These are phyloP conservation scores for Fusarium sp. DNA, from an alignment of 2,329 filamentous ascomycete species.

Conservation along the genomic window DNA sequence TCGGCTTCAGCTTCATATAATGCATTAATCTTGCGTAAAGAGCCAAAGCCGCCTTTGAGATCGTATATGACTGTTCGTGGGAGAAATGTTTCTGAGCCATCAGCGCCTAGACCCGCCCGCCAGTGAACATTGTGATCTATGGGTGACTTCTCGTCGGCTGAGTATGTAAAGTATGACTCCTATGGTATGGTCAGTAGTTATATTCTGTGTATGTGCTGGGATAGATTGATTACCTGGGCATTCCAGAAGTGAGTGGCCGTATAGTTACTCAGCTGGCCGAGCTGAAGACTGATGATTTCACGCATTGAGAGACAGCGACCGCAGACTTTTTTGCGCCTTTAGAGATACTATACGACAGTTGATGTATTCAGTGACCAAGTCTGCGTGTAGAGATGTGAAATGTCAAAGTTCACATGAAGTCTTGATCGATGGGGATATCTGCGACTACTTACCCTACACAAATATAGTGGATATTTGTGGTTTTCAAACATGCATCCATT, in stretches of 20 bases:
- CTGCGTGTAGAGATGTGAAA: not conserved
- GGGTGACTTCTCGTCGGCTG: conserved; percentile 53
- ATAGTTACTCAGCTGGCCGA: conserved; percentile 94
- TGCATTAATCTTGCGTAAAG: conserved; percentile 86
- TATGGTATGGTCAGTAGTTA: conserved; percentile 52
- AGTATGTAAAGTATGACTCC: conserved; percentile 98
- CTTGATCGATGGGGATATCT: not conserved
- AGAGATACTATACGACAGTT: not conserved
- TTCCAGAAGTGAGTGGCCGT: conserved; percentile 98
- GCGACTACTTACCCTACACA: conserved; percentile 24
- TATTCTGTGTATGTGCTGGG: not conserved
- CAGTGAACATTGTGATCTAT: conserved; percentile 79
- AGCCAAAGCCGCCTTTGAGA: conserved; percentile 92
- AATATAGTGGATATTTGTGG: not conserved
- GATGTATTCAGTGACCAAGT: not conserved
- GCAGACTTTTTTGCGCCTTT: not conserved
- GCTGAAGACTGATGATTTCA: conserved; percentile 93
- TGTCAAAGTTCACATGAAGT: not conserved
- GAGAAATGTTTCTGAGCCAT: conserved; percentile 91
- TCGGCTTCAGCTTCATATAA: conserved; percentile 74
- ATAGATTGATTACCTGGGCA: conserved; percentile 69
- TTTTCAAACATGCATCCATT: not conserved
- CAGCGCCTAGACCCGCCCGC: conserved; percentile 81
- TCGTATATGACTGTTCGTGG: conserved; percentile 95
- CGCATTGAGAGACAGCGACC: conserved; percentile 71